A percentile compares a stretch with the other conserved stretches of the same genome.
These are phyloP conservation scores for Phytophthora brassicae DNA, from an alignment of 352 stramenopile species.

Conservation along the genomic window DNA sequence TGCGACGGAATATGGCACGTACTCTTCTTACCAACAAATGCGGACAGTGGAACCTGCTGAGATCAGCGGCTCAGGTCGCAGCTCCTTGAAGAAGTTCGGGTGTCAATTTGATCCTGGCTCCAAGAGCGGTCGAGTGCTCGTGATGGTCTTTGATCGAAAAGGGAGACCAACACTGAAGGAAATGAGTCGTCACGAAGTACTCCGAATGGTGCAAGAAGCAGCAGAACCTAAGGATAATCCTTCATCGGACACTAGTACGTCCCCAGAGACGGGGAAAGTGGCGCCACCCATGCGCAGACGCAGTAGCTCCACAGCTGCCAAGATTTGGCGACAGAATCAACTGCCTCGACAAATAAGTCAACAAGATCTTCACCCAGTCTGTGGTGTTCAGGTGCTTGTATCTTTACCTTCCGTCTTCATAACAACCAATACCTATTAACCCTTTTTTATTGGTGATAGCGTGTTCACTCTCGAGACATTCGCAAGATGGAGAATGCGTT, in stretches of 20 bases:
- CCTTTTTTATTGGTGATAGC: slow-evolving; percentile 19
- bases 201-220: slow-evolving; percentile 55
- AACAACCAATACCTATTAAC: not conserved
- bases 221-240: slow-evolving; percentile 33
- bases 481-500: slow-evolving; percentile 73
- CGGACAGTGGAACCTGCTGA: slow-evolving; percentile 12
- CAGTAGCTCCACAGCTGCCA: slow-evolving; percentile 22
- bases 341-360: slow-evolving; percentile 19
- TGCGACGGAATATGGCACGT: slow-evolving; percentile 31
- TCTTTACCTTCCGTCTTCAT: not conserved
- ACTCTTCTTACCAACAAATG: slow-evolving; percentile 28
- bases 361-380: slow-evolving; percentile 29
- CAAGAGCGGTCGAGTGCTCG: slow-evolving; percentile 42
- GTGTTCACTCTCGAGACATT: slow-evolving; percentile 63
- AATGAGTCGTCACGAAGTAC: slow-evolving; percentile 59
- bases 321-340: slow-evolving; percentile 24
- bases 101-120: slow-evolving; percentile 45
- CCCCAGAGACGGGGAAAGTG: slow-evolving; percentile 3
- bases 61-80: slow-evolving; percentile 9
- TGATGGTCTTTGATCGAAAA: slow-evolving; percentile 49
- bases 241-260: not conserved
- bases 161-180: slow-evolving; percentile 48
- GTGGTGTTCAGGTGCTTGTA: slow-evolving; percentile 29
- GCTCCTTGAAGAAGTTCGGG: slow-evolving; percentile 31
- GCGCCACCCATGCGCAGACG: slow-evolving; percentile 20